Conservation (phyloP, 1,284 basidiomycete species). For the Stygiomarasmius scandens region DNA sequence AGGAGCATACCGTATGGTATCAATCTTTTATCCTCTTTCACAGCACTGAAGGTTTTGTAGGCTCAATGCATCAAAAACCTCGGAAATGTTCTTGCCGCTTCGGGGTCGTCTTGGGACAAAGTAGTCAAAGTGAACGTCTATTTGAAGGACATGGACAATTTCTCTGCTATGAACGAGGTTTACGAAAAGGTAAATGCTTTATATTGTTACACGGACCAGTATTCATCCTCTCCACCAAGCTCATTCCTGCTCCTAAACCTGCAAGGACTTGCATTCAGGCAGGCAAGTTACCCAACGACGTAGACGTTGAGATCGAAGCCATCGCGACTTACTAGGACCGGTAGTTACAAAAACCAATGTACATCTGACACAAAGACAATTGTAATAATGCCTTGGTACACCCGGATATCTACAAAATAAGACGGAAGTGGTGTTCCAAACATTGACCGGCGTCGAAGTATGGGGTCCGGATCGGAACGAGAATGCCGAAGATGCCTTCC, state of each 20-base stretch:
- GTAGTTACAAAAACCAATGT: not conserved
- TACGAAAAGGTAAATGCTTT: conserved; percentile 47
- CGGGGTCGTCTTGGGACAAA: conserved; percentile 60
- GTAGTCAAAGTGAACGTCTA: conserved; percentile 62
- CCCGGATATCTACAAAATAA: too few relatives aligned
- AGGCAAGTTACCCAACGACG: conserved; percentile 74
- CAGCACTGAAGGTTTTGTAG: conserved; percentile 29
- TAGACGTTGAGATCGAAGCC: conserved; percentile 80
- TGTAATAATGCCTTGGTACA: not conserved
- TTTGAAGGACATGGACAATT: conserved; percentile 60
- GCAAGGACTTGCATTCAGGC: conserved; percentile 82
- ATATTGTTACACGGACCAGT: not conserved
- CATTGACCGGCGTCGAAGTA: too few relatives aligned
- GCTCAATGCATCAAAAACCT: conserved; percentile 59
- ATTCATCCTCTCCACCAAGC: conserved; percentile 24
- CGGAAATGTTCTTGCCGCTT: conserved; percentile 50
- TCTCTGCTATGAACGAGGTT: conserved; percentile 56
- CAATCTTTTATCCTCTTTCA: conserved; percentile 1
- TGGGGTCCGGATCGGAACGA: not conserved
- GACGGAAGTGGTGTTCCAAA: too few relatives aligned
- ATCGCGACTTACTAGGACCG: conserved; percentile 46
- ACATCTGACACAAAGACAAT: not conserved
- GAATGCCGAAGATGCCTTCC: not conserved
- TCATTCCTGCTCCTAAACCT: conserved; percentile 68
- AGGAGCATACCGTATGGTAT: conserved; percentile 56